Evolutionary conservation across 805 yeast genomes (phyloP).

Genomic region (Jamesozyma spencerorum): DNA sequence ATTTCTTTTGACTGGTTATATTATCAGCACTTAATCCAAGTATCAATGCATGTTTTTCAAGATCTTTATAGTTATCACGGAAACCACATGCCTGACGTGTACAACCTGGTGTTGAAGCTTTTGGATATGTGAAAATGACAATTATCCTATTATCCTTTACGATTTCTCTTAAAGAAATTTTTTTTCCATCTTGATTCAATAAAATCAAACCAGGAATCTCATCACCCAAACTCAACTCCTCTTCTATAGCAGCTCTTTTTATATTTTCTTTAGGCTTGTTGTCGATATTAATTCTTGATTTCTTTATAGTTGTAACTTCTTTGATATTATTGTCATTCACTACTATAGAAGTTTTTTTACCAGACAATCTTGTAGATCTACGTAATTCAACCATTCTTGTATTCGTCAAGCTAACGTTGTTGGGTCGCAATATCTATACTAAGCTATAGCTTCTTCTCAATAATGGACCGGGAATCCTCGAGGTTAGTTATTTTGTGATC

Average conservation of each 20-base stretch:
- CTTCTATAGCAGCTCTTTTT: conserved; percentile 4
- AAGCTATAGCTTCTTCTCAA: too few species aligned
- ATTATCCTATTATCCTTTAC: conserved; percentile 37
- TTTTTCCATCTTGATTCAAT: conserved; percentile 60
- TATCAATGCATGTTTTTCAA: conserved; percentile 39
- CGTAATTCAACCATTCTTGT: conserved; percentile 17
- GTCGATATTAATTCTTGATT: not conserved
- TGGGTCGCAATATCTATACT: not conserved
- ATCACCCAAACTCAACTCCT: conserved; percentile 46
- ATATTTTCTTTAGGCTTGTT: conserved; percentile 1
- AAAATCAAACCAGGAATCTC: conserved; percentile 55
- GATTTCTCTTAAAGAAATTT: conserved; percentile 39
- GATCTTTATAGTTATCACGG: conserved; percentile 47
- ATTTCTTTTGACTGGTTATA: conserved; percentile 68
- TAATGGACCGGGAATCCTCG: not conserved
- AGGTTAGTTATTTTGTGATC: too few species aligned
- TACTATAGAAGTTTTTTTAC: conserved; percentile 6
- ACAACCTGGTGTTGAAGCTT: conserved; percentile 93
- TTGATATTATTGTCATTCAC: conserved; percentile 3
- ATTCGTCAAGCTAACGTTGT: not conserved
- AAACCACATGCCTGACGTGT: conserved; percentile 91
- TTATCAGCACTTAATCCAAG: conserved; percentile 79
- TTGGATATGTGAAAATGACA: conserved; percentile 72
- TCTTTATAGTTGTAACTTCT: conserved; percentile 2
- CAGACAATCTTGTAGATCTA: conserved; percentile 25